Base-by-base conservation (phyloP, 2,329 filamentous ascomycete species). In the Verticillium klebahnii region DNA sequence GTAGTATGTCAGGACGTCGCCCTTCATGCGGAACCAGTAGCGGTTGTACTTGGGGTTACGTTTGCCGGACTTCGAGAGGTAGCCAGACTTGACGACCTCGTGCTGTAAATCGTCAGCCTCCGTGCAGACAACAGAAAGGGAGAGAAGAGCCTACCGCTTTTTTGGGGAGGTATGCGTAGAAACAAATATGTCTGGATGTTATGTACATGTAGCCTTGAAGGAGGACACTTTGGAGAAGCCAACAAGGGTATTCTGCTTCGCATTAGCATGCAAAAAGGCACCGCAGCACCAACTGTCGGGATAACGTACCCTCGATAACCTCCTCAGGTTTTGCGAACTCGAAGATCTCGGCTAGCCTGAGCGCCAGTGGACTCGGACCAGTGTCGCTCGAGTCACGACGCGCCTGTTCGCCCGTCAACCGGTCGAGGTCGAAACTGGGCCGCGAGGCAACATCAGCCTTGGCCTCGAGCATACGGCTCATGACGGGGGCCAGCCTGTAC, bases 191-290 rank as follows among this genome's bases (percentile, higher is more conserved):
- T 68, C 89, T 90, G 64, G 90, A 83, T 0, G 95, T 98, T 70
- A 99, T 91, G 77, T 98, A 98, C 84, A 99, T 89, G 73, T 95
- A 97, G 6, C 95, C 95, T 72, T 97, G 93, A 9, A 98, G 83
- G 34, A 98, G 80, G 55, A 97, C 92, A 71, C 90, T 97, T 73
- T 97, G 93, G 37, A 98, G 78, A 45, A 98, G 79, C 88, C 92
- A 97, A 77, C 94, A 98, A 9, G 93, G 91, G 72, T 96, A 97
- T 78, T 98, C 94, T 86, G 73, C 39, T 57, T 4, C 2, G 32
- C 6, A 2, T 66, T 9, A 61, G 57, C 7, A 29, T 40, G 14
- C 57, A 32, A 55, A 59, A 34, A 55, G 29, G 29, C 5, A 29
- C n/a, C 9, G 31, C 15, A 12, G 17, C 29, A 37, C 2, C 14